These are phyloP conservation scores for Lactuca saligna DNA, from an alignment of 129 eudicot genomes.

Conservation along the genomic window DNA sequence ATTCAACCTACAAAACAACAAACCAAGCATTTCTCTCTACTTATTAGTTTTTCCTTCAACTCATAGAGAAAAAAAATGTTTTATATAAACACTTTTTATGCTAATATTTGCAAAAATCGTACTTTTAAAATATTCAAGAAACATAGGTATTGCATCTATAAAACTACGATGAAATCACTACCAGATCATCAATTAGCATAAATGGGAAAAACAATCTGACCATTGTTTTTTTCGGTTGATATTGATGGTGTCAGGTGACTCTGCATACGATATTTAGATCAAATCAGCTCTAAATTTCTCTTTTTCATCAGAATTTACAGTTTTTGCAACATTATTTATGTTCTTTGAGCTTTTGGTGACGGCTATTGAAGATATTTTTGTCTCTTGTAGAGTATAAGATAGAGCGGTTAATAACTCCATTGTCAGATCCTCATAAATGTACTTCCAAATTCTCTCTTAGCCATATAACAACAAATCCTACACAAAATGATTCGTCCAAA, in stretches of 20 bases:
- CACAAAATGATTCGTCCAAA: conserved; percentile 14
- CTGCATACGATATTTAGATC: conserved; percentile 57
- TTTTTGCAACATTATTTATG: conserved; percentile 26
- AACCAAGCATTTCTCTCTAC: no score
- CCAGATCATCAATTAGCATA: background rate
- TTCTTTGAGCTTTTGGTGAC: conserved; percentile 22
- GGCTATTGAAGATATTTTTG: conserved; percentile 3
- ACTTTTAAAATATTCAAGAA: no score
- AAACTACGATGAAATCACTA: no score
- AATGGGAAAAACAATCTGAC: conserved; percentile 29
- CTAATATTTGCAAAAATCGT: no score
- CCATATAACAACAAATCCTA: conserved; percentile 49
- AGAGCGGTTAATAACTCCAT: conserved; percentile 79
- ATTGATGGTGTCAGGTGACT: conserved; percentile 52
- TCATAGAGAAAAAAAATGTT: no score
- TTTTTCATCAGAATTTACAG: conserved; percentile 31
- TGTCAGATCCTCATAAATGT: conserved; percentile 51
- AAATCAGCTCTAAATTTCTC: conserved; percentile 52
- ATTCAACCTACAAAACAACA: no score
- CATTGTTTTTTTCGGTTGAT: conserved; percentile 39
- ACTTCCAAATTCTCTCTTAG: conserved; percentile 47
- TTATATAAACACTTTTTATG: no score
- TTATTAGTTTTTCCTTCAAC: no score
- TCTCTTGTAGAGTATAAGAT: conserved; percentile 53
- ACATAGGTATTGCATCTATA: no score